Evolutionary conservation across 2,329 filamentous ascomycete species (phyloP), one percentile per base, ranked within the genome.

Genomic region (Aspergillus jensenii): DNA sequence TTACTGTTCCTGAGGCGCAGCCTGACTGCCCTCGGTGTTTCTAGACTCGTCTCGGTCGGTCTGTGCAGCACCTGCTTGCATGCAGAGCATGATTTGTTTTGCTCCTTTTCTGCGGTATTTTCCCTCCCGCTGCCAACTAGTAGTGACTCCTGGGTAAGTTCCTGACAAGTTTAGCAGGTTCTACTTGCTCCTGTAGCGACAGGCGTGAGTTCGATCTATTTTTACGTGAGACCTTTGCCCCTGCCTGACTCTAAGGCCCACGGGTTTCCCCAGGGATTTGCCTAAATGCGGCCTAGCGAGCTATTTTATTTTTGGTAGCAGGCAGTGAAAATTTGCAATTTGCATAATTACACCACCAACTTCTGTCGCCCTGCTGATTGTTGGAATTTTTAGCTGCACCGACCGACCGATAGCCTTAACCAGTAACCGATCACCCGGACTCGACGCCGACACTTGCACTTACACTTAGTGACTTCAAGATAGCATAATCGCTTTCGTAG

Each of bases 1-100:
- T 65, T 65, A 65, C 63, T 61, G 35, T 58, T 51, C 55, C 43
- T 57, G 62, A 58, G 40, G n/a, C n/a, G 45, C 27, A 15, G n/a
- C 27, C 4, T 44, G 17, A 21, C 41, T 11, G n/a, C 12, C 40
- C 40, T 19, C 15, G 8, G 19, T 7, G 40, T 44, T 12, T 44
- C 21, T 19, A 25, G 17, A 44, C 44, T 27, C 12, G 37, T 40
- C 37, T 40, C 14, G 37, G 17, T 40, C 37, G 40, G 40, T 43
- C 40, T 43, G 40, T 43, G 40, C 40, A 43, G 43, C 27, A 9
- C 27, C 17, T 40, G 37, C 15, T 40, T 40, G 37, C 15, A n/a
- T 15, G 37, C 6, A 40, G 6, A 40, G 37, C 43, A 45, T 45
- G 23, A 45, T 27, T 27, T 27, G n/a, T 17, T 17, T 35, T 48